phyloP scores from a whole-genome alignment of 352 stramenopile species.

The Globisporangium parvum region DNA sequence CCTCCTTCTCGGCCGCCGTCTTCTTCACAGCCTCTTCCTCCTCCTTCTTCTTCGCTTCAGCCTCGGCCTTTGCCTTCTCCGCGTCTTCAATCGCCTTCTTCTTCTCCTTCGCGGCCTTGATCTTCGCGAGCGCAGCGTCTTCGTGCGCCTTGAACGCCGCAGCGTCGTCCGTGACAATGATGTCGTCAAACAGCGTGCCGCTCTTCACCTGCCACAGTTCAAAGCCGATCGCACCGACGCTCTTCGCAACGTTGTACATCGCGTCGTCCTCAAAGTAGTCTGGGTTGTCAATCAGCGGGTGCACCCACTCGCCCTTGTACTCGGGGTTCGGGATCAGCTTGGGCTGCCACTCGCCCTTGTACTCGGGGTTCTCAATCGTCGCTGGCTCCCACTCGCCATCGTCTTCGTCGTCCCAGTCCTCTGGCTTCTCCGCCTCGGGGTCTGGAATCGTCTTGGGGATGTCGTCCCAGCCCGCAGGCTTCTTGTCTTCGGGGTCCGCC shows the following conservation, averaged over 20 bases:
- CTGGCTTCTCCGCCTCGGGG: slow-evolving; percentile 94
- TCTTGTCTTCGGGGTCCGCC: slow-evolving; percentile 91
- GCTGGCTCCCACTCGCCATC: slow-evolving; percentile 97
- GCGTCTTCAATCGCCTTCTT: slow-evolving; percentile 78
- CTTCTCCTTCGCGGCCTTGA: slow-evolving; percentile 69
- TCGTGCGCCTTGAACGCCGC: slow-evolving; percentile 96
- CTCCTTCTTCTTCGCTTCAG: slow-evolving; percentile 49
- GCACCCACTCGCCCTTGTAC: slow-evolving; percentile 98
- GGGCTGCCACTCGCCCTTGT: slow-evolving; percentile 98
- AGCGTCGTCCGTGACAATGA: slow-evolving; percentile 96
- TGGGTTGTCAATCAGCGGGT: slow-evolving; percentile 96
- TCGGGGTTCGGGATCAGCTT: slow-evolving; percentile 98
- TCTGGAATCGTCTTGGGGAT: slow-evolving; percentile 95
- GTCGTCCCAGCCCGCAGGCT: slow-evolving; percentile 97
- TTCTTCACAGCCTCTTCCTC: slow-evolving; percentile 50
- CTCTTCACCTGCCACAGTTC: slow-evolving; percentile 99
- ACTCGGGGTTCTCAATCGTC: slow-evolving; percentile 95
- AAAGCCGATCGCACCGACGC: slow-evolving; percentile 96
- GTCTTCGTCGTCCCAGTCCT: slow-evolving; percentile 99
- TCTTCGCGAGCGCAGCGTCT: slow-evolving; percentile 91
- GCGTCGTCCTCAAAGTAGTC: slow-evolving; percentile 95
- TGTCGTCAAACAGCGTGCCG: slow-evolving; percentile 99
- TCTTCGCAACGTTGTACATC: slow-evolving; percentile 94
- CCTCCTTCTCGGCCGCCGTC: slow-evolving; percentile 17
- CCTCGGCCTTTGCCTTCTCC: slow-evolving; percentile 69